phyloP scores from a whole-genome alignment of 306 rosid genomes.

The Begonia loranthoides region DNA sequence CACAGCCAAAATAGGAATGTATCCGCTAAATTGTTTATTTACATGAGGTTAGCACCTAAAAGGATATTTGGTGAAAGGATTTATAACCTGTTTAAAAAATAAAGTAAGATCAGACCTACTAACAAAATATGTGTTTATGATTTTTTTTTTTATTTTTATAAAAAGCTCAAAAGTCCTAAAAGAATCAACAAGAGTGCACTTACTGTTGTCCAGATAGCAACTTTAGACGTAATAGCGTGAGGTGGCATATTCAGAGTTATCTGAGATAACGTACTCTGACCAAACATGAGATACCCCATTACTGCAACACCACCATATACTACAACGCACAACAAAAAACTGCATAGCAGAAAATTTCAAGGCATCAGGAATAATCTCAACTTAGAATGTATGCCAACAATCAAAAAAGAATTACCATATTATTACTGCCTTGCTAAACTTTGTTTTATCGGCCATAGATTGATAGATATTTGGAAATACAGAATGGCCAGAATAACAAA shows the following conservation, averaged over 20 bases:
- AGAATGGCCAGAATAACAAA: slow-evolving; percentile 74
- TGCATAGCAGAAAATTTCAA: slow-evolving; percentile 18
- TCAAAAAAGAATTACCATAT: slow-evolving; percentile 18
- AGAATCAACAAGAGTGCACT: slow-evolving; percentile 12
- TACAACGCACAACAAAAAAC: slow-evolving; percentile 42
- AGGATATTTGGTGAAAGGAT: slow-evolving; percentile 83
- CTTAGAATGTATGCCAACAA: not conserved
- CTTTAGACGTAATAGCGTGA: slow-evolving; percentile 33
- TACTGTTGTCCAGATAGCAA: slow-evolving; percentile 66
- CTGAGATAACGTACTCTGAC: slow-evolving; percentile 48
- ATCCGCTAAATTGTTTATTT: slow-evolving; percentile 2
- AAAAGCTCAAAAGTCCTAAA: too few species aligned
- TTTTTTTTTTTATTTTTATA: too few species aligned
- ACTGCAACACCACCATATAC: slow-evolving; percentile 49
- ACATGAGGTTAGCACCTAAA: slow-evolving; percentile 10
- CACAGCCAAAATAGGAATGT: slow-evolving; percentile 8
- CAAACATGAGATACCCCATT: slow-evolving; percentile 68
- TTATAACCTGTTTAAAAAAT: slow-evolving; percentile 44
- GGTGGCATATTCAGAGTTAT: slow-evolving; percentile 64
- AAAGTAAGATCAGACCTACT: slow-evolving; percentile 11
- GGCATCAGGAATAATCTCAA: slow-evolving; percentile 7
- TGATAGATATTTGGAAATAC: slow-evolving; percentile 78
- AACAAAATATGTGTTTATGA: too few species aligned
- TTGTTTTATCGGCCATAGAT: slow-evolving; percentile 65
- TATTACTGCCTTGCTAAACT: slow-evolving; percentile 36